Evolutionary conservation across 1,139 yeast genomes (phyloP), one percentile per base, ranked within the genome.

Genomic region (Kazachstania sp.): DNA sequence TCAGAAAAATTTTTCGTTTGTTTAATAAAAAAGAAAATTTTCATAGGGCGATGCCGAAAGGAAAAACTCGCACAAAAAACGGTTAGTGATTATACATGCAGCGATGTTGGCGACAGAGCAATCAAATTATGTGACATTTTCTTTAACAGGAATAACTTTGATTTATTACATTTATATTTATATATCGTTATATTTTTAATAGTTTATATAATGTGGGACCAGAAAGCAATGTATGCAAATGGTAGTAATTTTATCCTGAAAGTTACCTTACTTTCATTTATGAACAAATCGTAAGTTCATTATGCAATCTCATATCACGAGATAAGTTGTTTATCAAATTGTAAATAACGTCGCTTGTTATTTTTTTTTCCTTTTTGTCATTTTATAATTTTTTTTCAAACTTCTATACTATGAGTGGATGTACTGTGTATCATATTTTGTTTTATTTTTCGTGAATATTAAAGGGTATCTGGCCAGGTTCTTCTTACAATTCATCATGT

Each of bases 401-500:
- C 16, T 31, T 29, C 15, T 19, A n/a, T 9, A 43, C 31, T 37
- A 28, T 19, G 23, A 32, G 15, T 30, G 9, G 15, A 18, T 32
- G 19, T 32, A 12, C 12, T 32, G 36, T 23, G 28, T 23, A 23
- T 23, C 8, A 23, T 9, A 23, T 23, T 12, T 18, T 23, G 28
- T 23, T 23, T 23, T 23, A n/a, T n/a, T 23, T 7, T 4, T 23
- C 13, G 19, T 35, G 35, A 20, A 38, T 38, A 40, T 23, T 39
- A 28, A 26, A 29, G n/a, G 26, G 26, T 26, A 16, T 28, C 15
- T 38, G 20, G 38, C 19, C 20, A 13, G 7, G 36, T 32, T 32
- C n/a, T n/a, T n/a, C 39, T 47, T 72, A 80, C 70, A 81, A 73
- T 68, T 81, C 86, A 63, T 81, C 86, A 64, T 79, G 84, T 50